Base-by-base conservation (phyloP, 2,329 filamentous ascomycete genomes). In the Alternaria sp. region DNA sequence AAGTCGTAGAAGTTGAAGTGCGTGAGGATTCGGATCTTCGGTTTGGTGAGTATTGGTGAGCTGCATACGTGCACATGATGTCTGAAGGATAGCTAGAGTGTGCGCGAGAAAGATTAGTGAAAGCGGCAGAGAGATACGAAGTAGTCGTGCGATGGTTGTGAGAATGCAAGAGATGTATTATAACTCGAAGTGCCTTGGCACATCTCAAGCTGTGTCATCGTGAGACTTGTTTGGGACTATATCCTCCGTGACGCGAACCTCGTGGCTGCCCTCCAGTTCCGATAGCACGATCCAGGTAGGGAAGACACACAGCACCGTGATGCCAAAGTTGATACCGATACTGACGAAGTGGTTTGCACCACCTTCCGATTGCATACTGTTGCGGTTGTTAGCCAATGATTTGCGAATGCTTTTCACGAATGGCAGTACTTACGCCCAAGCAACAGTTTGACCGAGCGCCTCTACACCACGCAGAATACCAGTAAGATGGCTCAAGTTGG, bases 291-390 rank as follows among this genome's bases (percentile, higher is more conserved):
- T 74, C 76, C 76, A 79, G 2, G 76, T 79, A 6, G 75, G 77
- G 14, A 74, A 55, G 3, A 79, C 59, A 49, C 75, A 77, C 3
- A 77, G 43, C 5, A 78, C 28, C 8, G 72, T 75, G 26, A 78
- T 71, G 10, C 76, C 76, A 60, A 79, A 79, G 62, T 79, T 79
- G 41, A 79, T 63, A 2, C 77, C 77, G 28, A 78, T 79, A 55
- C 72, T 75, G 43, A 78, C 76, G 25, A 79, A 78, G 58, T 78
- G 76, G 49, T 79, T 79, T 5, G 75, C 77, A 30, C 72, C 72
- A 43, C 77, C 77, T 61, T 79, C 70, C 3, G 71, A 73, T 68
- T 79, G 77, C 77, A 79, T 78, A 6, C 71, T 74, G 15, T 49
- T 8, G 7, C 11, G 12, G 7, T 20, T 33, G 64, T 72, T 67